Percentiles rank a stretch among this genome's conserved stretches.
Evolutionary conservation across 306 rosid genomes (phyloP).

Genomic region (Macrotyloma uniflorum): DNA sequence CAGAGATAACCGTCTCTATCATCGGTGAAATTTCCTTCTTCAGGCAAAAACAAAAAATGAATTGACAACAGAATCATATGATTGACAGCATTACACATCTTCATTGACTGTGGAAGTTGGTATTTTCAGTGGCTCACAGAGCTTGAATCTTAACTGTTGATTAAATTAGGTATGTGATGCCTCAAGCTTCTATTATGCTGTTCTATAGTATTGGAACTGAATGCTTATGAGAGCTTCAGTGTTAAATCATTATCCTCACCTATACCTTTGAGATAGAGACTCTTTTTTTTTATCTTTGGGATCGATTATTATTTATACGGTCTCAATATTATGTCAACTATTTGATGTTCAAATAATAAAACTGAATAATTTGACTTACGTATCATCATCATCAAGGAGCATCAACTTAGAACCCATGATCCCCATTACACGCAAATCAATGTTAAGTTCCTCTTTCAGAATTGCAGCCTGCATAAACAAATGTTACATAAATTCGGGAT

Average conservation of each 20-base stretch:
- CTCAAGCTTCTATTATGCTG: not conserved
- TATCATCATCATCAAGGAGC: constrained; percentile 67
- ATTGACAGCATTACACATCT: not conserved
- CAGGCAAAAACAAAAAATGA: not conserved
- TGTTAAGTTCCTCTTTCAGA: constrained; percentile 78
- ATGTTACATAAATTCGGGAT: not conserved
- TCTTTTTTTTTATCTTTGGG: not conserved
- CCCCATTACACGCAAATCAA: constrained; percentile 84
- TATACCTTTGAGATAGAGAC: not conserved
- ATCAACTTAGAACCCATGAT: constrained; percentile 66
- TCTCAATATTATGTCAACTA: not conserved
- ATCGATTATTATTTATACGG: not conserved
- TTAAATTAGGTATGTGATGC: not conserved
- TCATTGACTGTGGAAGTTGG: not conserved
- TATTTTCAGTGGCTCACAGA: not conserved
- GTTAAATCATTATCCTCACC: not conserved
- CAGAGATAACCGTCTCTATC: not conserved
- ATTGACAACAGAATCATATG: not conserved
- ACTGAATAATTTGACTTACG: constrained; percentile 53
- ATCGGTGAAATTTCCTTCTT: not conserved
- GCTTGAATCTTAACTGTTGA: constrained; percentile 15
- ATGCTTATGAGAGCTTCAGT: not conserved
- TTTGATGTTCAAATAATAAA: not conserved
- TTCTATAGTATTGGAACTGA: not conserved
- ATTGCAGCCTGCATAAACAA: constrained; percentile 57